A percentile compares a stretch with the other conserved stretches of the same genome.
Evolutionary conservation across 768 basidiomycete genomes (phyloP).

Genomic region (Mycena belliarum): DNA sequence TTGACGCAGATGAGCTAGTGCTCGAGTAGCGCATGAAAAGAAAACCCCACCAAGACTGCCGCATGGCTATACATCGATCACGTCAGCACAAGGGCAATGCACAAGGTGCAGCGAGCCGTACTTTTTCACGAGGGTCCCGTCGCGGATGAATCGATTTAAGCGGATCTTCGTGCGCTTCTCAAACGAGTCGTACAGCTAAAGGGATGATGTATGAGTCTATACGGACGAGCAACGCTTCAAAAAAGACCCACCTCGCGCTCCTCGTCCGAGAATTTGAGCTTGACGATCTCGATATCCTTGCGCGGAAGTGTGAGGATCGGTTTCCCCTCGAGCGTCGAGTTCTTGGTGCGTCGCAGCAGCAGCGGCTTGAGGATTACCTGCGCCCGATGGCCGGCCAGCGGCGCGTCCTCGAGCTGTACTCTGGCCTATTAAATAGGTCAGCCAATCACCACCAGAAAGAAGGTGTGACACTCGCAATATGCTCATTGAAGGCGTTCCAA

Average conservation of each 20-base stretch:
- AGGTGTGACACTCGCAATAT: constrained; percentile 52
- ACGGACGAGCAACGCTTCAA: not conserved
- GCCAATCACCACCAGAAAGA: no score
- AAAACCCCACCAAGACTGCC: constrained; percentile 40
- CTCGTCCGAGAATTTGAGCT: constrained; percentile 69
- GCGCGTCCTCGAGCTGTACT: constrained; percentile 57
- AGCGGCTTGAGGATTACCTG: constrained; percentile 68
- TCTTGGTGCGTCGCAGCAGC: constrained; percentile 74
- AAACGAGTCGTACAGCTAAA: constrained; percentile 57
- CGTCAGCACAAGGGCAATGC: not conserved
- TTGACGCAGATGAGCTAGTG: constrained; percentile 24
- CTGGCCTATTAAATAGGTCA: constrained; percentile 37
- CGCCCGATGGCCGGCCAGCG: constrained; percentile 63
- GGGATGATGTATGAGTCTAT: not conserved
- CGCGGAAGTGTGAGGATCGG: constrained; percentile 65
- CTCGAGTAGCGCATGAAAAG: not conserved
- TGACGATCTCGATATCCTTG: constrained; percentile 60
- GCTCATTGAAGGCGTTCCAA: constrained; percentile 64
- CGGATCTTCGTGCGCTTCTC: constrained; percentile 56
- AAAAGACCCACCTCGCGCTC: constrained; percentile 73
- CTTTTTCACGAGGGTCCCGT: constrained; percentile 73
- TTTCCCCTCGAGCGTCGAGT: constrained; percentile 63
- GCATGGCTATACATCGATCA: constrained; percentile 39
- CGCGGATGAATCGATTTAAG: constrained; percentile 60
- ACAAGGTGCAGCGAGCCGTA: constrained; percentile 33